Evolutionary conservation across 2,329 filamentous ascomycete genomes (phyloP), one percentile per base, ranked within the genome.

Genomic region (Macrophomina phaseolina): DNA sequence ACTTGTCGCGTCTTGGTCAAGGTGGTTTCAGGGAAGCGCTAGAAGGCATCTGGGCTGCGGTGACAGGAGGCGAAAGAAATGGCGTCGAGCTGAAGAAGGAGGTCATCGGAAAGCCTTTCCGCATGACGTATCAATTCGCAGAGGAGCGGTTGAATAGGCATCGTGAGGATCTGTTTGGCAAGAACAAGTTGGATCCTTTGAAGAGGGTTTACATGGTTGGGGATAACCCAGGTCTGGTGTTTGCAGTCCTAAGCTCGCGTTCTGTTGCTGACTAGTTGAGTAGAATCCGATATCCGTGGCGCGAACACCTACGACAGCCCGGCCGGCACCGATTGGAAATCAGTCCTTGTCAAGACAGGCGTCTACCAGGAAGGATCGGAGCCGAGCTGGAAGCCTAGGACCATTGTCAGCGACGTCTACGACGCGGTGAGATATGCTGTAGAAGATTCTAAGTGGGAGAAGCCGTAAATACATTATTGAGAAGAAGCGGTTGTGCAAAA

Each of bases 191-290:
- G 2, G 77, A 73, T 23, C 84, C 85, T n/a, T 78, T 97, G 65
- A 83, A 84, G 73, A 86, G 85, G 51, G 93, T 98, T 11, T 98
- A 97, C 79, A 98, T 98, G 94, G 87, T 98, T 49, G 95, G 95
- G 1, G 82, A 84, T 67, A 85, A 84, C 67, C 82, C 82, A 23
- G 58, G 58, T n/a, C 4, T 38, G 58, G 28, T 3, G 6, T n/a
- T 11, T 32, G 12, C 18, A 4, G 12, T n/a, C 5, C 11, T 28
- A 2, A 5, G 30, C 4, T n/a, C 28, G 8, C 9, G 4, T 5
- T 45, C 34, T 16, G 1, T 18, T 14, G 58, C 58, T 62, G 38
- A 62, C 18, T 14, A 5, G 42, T 7, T 30, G 6, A 4, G 12
- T 40, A 5, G 92, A 92, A 75, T 95, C 91, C 71, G 95, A 99